Conservation (phyloP, 2,329 filamentous ascomycete species). For the Colletotrichum spinosum region DNA sequence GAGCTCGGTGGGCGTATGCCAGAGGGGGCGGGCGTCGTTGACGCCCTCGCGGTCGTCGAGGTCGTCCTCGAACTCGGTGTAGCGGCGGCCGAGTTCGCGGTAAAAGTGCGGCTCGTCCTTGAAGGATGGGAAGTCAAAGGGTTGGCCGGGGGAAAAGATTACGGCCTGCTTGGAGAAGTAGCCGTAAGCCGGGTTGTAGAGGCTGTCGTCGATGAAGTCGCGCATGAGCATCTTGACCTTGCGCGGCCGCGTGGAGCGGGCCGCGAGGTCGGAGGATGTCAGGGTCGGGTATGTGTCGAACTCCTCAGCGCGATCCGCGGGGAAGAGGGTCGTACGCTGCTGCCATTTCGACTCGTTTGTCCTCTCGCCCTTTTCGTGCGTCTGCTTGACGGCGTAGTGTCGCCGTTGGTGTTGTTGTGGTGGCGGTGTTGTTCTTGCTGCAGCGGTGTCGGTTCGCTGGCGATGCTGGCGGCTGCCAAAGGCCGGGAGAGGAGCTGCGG, state of each 20-base stretch:
- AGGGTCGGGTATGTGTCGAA: conserved; percentile 86
- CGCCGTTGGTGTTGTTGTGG: conserved; percentile 43
- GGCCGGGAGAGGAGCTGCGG: conserved; percentile 43
- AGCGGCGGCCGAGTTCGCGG: conserved; percentile 78
- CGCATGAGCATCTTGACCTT: conserved; percentile 96
- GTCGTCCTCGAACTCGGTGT: conserved; percentile 89
- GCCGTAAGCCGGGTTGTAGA: conserved; percentile 94
- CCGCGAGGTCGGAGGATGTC: conserved; percentile 82
- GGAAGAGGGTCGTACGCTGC: conserved; percentile 81
- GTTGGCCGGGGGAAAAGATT: conserved; percentile 92
- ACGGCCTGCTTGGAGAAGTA: conserved; percentile 97
- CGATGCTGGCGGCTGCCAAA: conserved; percentile 12
- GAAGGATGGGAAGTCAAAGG: conserved; percentile 87
- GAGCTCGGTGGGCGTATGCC: conserved; percentile 98
- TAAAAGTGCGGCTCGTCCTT: conserved; percentile 90
- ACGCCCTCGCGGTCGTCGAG: conserved; percentile 78
- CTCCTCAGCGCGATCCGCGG: conserved; percentile 82
- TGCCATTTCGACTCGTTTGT: conserved; percentile 83
- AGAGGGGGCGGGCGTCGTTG: conserved; percentile 85
- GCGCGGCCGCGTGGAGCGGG: conserved; percentile 79
- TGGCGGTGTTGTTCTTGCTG: conserved; percentile 41
- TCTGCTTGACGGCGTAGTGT: conserved; percentile 40
- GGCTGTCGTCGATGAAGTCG: conserved; percentile 97
- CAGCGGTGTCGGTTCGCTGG: conserved; percentile 36
- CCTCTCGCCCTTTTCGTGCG: conserved; percentile 43